Conservation (phyloP, 1,284 basidiomycete genomes). For the Ceraceosorus bombacis region DNA sequence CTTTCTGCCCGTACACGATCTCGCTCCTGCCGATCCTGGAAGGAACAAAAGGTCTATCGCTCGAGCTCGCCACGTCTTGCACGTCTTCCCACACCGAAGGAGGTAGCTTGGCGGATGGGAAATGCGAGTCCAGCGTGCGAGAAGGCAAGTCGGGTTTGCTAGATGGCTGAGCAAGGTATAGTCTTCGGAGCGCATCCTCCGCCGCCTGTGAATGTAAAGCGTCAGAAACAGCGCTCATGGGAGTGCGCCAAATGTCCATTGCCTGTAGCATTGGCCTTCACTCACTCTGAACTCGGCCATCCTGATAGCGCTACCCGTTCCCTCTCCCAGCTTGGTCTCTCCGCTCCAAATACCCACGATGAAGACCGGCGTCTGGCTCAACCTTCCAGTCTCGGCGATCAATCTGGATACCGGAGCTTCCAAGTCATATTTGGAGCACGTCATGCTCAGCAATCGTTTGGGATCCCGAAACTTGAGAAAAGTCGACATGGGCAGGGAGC, state of each 20-base stretch:
- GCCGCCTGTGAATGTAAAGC: conserved; percentile 57
- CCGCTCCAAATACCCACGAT: conserved; percentile 87
- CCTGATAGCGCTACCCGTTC: conserved; percentile 79
- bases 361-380: conserved; percentile 79
- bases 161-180: conserved; percentile 62
- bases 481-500: conserved; percentile 57
- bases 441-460: conserved; percentile 45
- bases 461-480: conserved; percentile 71
- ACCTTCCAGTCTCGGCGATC: conserved; percentile 82
- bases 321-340: conserved; percentile 79
- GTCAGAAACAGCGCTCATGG: conserved; percentile 54
- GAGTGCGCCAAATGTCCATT: conserved; percentile 66
- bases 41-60: too few relatives aligned
- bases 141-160: conserved; percentile 51
- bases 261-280: conserved; percentile 64
- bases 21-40: too few relatives aligned
- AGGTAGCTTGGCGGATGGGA: not conserved
- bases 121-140: conserved; percentile 25
- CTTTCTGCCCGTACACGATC: too few relatives aligned
- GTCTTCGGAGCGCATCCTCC: conserved; percentile 69
- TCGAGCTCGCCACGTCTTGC: too few relatives aligned
- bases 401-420: conserved; percentile 55
- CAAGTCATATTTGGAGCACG: conserved; percentile 43
- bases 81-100: too few relatives aligned
- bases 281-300: conserved; percentile 85